Evolutionary conservation across 2,329 filamentous ascomycete genomes (phyloP), one percentile per base, ranked within the genome.

Genomic region (Venturiaceae sp.): DNA sequence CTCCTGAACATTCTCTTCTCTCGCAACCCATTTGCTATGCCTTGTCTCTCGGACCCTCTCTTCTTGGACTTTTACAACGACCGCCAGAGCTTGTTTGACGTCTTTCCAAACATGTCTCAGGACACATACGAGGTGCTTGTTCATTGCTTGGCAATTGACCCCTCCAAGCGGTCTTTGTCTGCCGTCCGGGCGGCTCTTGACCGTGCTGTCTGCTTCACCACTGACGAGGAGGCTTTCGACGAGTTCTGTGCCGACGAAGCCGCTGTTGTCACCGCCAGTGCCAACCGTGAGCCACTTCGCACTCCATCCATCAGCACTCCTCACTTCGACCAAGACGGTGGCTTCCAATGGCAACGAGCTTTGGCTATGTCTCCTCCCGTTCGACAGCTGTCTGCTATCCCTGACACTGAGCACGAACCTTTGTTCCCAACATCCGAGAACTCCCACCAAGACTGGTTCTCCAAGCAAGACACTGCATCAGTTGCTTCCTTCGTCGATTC

Each of bases 61-160:
- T 99, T 96, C 75, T 80, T 91, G 62, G 94, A 99, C 73, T 99
- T 95, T 71, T 88, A 87, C 55, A 85, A 88, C 60, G 92, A 99
- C 75, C 91, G 91, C 72, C 92, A 97, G 74, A 95, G 89, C 41
- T 83, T 99, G 60, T 99, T 99, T 71, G 94, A 99, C 71, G 90
- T 97, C 67, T 99, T 99, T 73, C 92, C 94, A 39, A 92, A 89
- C 72, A 96, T 99, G 92, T 97, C 92, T 54, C 90, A 96, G 72
- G 94, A 99, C 72, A 96, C 94, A 0, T 99, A 89, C 68, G 91
- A 96, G 73, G 90, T 99, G 64, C 84, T 99, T 72, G 84, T 86
- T 56, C 83, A 95, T 74, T 95, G 90, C 72, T 83, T 99, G 83
- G 90, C 90, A 66, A 76, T 99, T 65, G 92, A 99, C 69, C 94